A percentile compares a stretch with the other conserved stretches of the same genome.
Conservation (phyloP, 371 early-diverging fungal genomes). For the Circinella umbellata region DNA sequence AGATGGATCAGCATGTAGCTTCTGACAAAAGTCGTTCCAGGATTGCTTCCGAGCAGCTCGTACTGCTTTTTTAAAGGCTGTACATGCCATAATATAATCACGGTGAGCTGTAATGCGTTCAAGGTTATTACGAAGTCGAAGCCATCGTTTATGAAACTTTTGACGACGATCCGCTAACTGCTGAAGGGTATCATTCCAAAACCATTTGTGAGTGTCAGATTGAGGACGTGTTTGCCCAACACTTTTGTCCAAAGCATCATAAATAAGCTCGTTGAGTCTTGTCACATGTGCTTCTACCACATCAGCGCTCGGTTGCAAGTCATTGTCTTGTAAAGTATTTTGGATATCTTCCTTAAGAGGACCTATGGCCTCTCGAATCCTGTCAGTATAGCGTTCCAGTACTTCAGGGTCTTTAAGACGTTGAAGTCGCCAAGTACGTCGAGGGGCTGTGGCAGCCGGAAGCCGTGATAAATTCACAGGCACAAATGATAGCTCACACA, state of each 20-base stretch:
- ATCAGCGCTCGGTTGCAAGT: background rate
- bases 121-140: constrained; percentile 8
- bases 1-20: constrained; percentile 2
- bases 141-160: constrained; percentile 8
- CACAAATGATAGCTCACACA: constrained; percentile 20
- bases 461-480: constrained; percentile 4
- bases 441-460: constrained; percentile 8
- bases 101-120: constrained; percentile 13
- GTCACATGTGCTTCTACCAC: constrained; percentile 2
- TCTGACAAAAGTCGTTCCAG: constrained; percentile 19
- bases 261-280: constrained; percentile 2
- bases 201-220: constrained; percentile 9
- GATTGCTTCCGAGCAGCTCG: constrained; percentile 14
- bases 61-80: constrained; percentile 5
- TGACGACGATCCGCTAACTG: constrained; percentile 8
- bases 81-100: constrained; percentile 4
- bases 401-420: constrained; percentile 8
- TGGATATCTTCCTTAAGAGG: constrained; percentile 8
- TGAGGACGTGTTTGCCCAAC: constrained; percentile 1
- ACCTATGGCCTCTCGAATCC: background rate
- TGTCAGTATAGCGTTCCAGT: constrained; percentile 1
- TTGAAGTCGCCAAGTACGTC: constrained; percentile 10
- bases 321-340: background rate
- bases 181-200: constrained; percentile 19
- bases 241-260: constrained; percentile 15